Percentiles rank a stretch among this genome's conserved stretches.
Conservation (phyloP, 148 eudicot species). For the Vaccinium corymbosum region DNA sequence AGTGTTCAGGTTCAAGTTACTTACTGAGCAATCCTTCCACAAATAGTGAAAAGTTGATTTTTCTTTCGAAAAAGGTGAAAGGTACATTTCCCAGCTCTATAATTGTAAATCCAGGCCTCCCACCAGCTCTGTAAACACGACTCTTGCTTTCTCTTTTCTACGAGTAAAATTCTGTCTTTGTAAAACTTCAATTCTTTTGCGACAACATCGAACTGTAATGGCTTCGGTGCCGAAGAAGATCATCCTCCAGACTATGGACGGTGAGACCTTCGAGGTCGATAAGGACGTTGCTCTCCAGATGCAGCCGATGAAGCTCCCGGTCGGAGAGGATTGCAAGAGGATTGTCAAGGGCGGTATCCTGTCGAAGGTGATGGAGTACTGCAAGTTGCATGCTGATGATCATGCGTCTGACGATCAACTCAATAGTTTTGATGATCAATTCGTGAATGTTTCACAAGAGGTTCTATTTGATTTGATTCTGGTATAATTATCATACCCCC, state of each 20-base stretch:
- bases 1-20: too few species aligned
- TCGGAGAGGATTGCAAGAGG: conserved; percentile 22
- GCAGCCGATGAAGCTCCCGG: conserved; percentile 19
- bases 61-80: too few species aligned
- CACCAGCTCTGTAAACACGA: too few species aligned
- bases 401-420: conserved; percentile 14
- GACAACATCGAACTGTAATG: neutral
- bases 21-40: too few species aligned
- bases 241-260: conserved; percentile 19
- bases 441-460: conserved; percentile 26
- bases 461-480: conserved; percentile 33
- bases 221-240: conserved; percentile 13
- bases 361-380: conserved; percentile 32
- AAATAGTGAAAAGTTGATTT: too few species aligned
- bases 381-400: conserved; percentile 23
- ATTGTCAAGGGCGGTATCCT: conserved; percentile 21
- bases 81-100: neutral
- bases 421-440: conserved; percentile 22
- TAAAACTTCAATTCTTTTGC: neutral
- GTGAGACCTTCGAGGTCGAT: conserved; percentile 30
- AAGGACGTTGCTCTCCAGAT: conserved; percentile 24
- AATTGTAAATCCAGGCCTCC: neutral
- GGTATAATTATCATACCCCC: conserved; percentile 9
- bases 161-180: neutral
- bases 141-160: neutral